Percentiles rank a stretch among this genome's conserved stretches.
Conservation (phyloP, 208 protist species). For the Spongospora subterranea region DNA sequence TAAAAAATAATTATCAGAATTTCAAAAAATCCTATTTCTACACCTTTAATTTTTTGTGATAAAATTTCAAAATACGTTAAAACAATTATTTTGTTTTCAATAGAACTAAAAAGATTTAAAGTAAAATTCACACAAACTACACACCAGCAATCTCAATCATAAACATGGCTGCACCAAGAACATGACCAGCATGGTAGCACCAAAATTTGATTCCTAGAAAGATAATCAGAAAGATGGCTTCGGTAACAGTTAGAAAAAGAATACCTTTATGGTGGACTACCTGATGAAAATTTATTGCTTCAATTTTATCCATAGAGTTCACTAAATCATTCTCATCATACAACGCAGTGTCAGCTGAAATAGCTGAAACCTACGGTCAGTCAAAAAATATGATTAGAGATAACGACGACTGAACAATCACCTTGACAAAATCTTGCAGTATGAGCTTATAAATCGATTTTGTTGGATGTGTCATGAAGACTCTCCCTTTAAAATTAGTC, state of each 20-base stretch:
- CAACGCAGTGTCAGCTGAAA: constrained; percentile 73
- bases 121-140: neutral
- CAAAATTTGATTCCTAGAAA: constrained; percentile 92
- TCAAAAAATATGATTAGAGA: neutral
- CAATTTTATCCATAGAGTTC: constrained; percentile 89
- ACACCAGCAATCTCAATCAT: constrained; percentile 95
- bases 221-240: neutral
- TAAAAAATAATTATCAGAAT: too few species aligned
- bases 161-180: constrained; percentile 96
- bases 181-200: constrained; percentile 96
- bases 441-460: constrained; percentile 72
- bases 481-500: constrained; percentile 69
- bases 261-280: constrained; percentile 77
- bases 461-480: constrained; percentile 75
- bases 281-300: constrained; percentile 96
- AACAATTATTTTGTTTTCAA: too few species aligned
- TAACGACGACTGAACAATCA: neutral
- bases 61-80: too few species aligned
- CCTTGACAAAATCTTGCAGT: constrained; percentile 63
- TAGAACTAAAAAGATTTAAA: too few species aligned
- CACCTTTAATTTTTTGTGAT: too few species aligned
- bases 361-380: constrained; percentile 71
- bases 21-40: too few species aligned
- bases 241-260: neutral
- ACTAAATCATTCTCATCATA: constrained; percentile 84